Conservation (phyloP, 306 rosid genomes). For the Lagenaria siceraria region DNA sequence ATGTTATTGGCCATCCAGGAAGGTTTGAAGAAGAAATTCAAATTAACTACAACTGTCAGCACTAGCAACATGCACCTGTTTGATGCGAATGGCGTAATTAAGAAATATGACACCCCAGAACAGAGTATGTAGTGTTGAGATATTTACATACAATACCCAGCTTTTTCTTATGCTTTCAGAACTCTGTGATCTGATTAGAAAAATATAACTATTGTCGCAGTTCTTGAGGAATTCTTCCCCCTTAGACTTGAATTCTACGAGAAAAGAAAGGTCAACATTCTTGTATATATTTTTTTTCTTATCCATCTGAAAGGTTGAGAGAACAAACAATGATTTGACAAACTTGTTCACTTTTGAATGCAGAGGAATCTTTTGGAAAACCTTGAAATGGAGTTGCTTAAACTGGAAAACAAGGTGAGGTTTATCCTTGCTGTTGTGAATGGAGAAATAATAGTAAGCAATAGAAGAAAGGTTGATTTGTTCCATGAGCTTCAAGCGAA, state of each 20-base stretch:
- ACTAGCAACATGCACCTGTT: constrained; percentile 89
- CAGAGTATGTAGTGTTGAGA: constrained; percentile 40
- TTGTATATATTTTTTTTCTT: neutral
- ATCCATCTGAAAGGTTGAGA: neutral
- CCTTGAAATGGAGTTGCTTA: constrained; percentile 50
- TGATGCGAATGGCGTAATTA: constrained; percentile 63
- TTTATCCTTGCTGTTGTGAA: constrained; percentile 72
- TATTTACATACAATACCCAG: too few species aligned
- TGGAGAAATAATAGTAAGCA: constrained; percentile 79
- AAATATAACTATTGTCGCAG: constrained; percentile 26
- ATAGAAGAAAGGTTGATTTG: constrained; percentile 61
- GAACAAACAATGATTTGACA: neutral
- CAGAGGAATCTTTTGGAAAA: constrained; percentile 50
- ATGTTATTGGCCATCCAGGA: constrained; percentile 47
- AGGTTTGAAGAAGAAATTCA: constrained; percentile 71
- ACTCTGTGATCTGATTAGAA: neutral
- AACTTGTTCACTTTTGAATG: constrained; percentile 11
- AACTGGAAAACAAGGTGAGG: constrained; percentile 72
- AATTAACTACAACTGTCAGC: constrained; percentile 44
- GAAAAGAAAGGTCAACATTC: constrained; percentile 54
- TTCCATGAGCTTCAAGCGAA: constrained; percentile 62
- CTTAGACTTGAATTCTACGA: constrained; percentile 64
- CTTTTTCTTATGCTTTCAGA: neutral
- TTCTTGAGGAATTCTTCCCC: constrained; percentile 74
- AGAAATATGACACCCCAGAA: constrained; percentile 72